Base-by-base conservation (phyloP, 2,329 filamentous ascomycete genomes). In the Fusarium pseudocircinatum region DNA sequence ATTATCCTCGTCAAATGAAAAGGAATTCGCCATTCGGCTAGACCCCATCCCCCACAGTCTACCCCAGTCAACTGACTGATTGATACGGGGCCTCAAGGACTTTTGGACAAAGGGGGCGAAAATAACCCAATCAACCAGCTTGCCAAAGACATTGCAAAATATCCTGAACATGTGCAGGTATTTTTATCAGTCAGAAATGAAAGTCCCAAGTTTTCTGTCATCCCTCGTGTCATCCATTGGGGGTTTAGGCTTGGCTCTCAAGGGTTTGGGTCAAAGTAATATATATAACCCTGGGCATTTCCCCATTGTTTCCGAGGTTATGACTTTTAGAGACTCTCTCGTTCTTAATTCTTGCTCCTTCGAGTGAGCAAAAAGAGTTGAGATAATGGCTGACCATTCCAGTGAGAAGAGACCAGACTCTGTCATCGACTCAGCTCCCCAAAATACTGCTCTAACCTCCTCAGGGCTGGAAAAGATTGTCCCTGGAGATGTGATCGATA, bases 231-330 rank as follows among this genome's bases (percentile, higher is more conserved):
- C 54, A 44, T 44, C 22, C 54, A 44, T 73, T 73, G 67, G 70
- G 71, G 70, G 70, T 58, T 58, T 20, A 53, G 42, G 40, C 66
- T 73, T 73, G 66, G 61, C 70, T 50, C 32, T 43, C n/a, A 46
- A 32, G 26, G 49, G 60, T 60, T 39, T 62, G 28, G 42, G 32
- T 46, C 46, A 47, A 32, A 49, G 52, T 49, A 59, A 40, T 46
- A 70, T 73, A 70, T 70, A 73, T 63, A 71, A 73, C 67, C 61
- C 70, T 60, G 49, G 47, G 43, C 50, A 47, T 52, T 58, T 54
- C 58, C 57, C 62, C 63, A 42, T 71, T 56, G 56, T 67, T 67
- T 46, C 53, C 52, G 50, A 24, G 34, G 34, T 39, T 20, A 60
- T 67, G 53, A 42, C 46, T 56, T 62, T 61, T 34, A 37, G 37